Conservation (phyloP, 176 grass and related monocot genomes). For the Pontederia crassipes region DNA sequence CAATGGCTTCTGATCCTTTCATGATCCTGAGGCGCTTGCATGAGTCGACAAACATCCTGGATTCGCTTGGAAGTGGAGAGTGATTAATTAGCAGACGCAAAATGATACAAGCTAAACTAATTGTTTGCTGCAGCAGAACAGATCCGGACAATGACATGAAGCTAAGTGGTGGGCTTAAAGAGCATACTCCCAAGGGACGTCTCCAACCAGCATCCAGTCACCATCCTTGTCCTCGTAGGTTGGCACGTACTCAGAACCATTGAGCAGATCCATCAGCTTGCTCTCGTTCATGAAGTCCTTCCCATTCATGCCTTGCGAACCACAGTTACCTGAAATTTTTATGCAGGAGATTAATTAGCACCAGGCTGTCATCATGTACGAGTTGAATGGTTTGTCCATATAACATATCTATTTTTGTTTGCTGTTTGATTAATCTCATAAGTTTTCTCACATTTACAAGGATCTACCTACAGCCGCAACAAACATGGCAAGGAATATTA, state of each 20-base stretch:
- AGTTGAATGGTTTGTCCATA: not conserved
- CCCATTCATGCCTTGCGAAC: constrained; percentile 10
- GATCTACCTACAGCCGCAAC: too few species aligned
- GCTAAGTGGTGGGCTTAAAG: constrained; percentile 12
- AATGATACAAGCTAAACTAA: constrained; percentile 2
- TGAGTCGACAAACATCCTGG: constrained; percentile 96
- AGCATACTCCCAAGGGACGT: constrained; percentile 93
- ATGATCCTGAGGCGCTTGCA: constrained; percentile 98
- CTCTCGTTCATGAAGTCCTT: constrained; percentile 36
- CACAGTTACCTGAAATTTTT: constrained; percentile 1
- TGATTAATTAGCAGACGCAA: constrained; percentile 17
- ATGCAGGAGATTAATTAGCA: not conserved
- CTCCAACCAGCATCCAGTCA: constrained; percentile 95
- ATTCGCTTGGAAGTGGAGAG: not conserved
- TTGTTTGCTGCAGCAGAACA: constrained; percentile 9
- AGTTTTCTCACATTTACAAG: too few species aligned
- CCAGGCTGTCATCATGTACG: not conserved
- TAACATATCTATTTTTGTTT: not conserved
- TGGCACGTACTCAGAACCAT: constrained; percentile 65
- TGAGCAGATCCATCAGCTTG: constrained; percentile 50
- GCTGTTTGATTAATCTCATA: too few species aligned
- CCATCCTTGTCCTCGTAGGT: constrained; percentile 96
- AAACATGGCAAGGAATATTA: too few species aligned
- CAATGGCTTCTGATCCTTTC: constrained; percentile 95
- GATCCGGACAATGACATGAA: constrained; percentile 12